phyloP scores from a whole-genome alignment of 306 rosid species.

The Geum urbanum region DNA sequence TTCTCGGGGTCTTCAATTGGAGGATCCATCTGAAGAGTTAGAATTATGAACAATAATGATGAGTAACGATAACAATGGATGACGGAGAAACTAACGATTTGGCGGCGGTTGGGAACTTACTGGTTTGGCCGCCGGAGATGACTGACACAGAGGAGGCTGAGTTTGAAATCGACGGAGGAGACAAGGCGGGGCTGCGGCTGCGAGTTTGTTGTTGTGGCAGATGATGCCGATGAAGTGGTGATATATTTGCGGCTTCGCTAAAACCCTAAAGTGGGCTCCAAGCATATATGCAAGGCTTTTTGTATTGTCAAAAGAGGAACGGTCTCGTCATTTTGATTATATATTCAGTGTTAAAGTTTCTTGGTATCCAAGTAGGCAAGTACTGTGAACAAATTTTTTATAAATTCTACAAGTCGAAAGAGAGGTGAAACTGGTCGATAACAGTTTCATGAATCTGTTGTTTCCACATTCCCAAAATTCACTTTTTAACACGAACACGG shows the following conservation, averaged over 20 bases:
- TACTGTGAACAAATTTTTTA: no score
- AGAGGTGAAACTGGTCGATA: no score
- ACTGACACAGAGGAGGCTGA: background rate
- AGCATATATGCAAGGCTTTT: no score
- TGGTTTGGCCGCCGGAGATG: background rate
- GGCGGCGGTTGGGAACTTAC: background rate
- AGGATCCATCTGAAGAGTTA: slow-evolving; percentile 27
- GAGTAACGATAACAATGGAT: background rate
- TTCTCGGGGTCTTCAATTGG: slow-evolving; percentile 77
- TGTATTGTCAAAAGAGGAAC: no score
- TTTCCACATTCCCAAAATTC: no score
- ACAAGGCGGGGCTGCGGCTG: background rate
- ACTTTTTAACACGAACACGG: no score
- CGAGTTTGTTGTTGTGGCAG: background rate
- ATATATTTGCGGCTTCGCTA: background rate
- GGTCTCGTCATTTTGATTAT: no score
- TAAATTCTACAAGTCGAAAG: no score
- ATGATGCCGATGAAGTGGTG: background rate
- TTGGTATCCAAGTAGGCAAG: no score
- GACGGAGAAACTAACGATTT: background rate
- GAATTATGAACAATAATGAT: background rate
- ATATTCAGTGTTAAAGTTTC: no score
- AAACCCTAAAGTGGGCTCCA: slow-evolving; percentile 12
- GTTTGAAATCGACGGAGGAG: background rate
- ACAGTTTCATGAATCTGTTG: no score